Base-by-base conservation (phyloP, 805 yeast species). In the Teunomyces kruisii region DNA sequence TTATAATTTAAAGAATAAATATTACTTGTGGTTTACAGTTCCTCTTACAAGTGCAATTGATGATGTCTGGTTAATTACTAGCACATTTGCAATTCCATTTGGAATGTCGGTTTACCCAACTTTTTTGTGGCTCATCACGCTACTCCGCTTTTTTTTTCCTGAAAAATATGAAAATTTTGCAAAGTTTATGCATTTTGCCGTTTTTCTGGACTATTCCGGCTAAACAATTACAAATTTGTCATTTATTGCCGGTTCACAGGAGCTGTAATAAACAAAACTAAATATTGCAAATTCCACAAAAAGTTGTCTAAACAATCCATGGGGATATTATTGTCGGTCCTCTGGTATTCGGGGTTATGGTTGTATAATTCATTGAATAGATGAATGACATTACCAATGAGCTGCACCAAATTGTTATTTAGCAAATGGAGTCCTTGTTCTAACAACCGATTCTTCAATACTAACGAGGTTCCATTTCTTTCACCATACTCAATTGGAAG, bases 251-350 rank as follows among this genome's bases (percentile, higher is more conserved):
- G 28, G 10, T 17, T 22, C 8, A 32, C 26, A 17, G 41, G 46
- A 2, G 64, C 64, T 1, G 74, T 69, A 31, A 70, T 48, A 48
- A 60, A 68, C 32, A 72, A 53, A 10, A 65, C 44, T 17, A 71
- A 40, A 43, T 64, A 72, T 46, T 72, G 65, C 17, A 72, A 47
- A 39, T 59, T 68, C 76, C 76, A 72, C 45, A 70, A 52, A 36
- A 70, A 61, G 46, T 70, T 69, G 50, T 71, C 76, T 13, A 61
- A 40, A 42, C 73, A 67, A 38, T 71, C 75, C 6, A 59, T 48
- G 2, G 76, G 75, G 10, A 70, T 56, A n/a, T 39, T 44, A 26
- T 42, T 40, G 6, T 56, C 50, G 13, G 48, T 22, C 15, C 41
- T 46, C 24, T 43, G 43, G 32, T 45, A 35, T 26, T 32, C 43